Evolutionary conservation across 2,329 filamentous ascomycete genomes (phyloP).

Genomic region (Fusarium sarcochroum): DNA sequence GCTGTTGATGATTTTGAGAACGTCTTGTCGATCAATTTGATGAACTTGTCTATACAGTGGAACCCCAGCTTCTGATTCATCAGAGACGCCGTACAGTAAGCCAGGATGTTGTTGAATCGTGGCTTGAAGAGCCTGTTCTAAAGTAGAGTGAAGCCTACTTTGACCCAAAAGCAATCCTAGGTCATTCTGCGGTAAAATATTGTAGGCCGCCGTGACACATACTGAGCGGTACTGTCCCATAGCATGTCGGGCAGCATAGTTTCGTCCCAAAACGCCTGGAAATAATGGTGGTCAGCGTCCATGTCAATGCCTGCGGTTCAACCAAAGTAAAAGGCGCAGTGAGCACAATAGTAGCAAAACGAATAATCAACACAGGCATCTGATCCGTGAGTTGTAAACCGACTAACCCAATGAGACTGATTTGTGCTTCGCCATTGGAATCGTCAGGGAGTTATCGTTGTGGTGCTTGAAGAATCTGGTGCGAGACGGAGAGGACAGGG

Average conservation of each 20-base stretch:
- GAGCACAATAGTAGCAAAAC: too few relatives aligned
- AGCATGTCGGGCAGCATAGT: slow-evolving; percentile 20
- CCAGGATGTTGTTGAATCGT: slow-evolving; percentile 5
- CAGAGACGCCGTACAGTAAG: slow-evolving; percentile 3
- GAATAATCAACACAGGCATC: too few relatives aligned
- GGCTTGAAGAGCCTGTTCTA: slow-evolving; percentile 11
- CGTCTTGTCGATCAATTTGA: background rate
- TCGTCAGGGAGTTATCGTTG: too few relatives aligned
- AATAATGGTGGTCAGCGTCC: background rate
- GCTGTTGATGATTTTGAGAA: background rate
- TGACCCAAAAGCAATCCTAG: background rate
- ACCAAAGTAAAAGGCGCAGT: too few relatives aligned
- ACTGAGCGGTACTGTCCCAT: slow-evolving; percentile 26
- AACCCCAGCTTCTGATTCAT: background rate
- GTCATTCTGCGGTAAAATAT: background rate
- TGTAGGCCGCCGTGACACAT: slow-evolving; percentile 17
- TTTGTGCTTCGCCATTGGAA: too few relatives aligned
- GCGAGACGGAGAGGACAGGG: too few relatives aligned
- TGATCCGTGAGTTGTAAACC: too few relatives aligned
- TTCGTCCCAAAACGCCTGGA: slow-evolving; percentile 12
- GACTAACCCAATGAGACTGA: too few relatives aligned
- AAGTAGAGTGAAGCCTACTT: rapidly evolving
- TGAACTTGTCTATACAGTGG: slow-evolving; percentile 4
- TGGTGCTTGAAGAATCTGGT: too few relatives aligned
- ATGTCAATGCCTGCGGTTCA: too few relatives aligned